Base-by-base conservation (phyloP, 805 yeast genomes). In the Wilhelminamyces savonicus region DNA sequence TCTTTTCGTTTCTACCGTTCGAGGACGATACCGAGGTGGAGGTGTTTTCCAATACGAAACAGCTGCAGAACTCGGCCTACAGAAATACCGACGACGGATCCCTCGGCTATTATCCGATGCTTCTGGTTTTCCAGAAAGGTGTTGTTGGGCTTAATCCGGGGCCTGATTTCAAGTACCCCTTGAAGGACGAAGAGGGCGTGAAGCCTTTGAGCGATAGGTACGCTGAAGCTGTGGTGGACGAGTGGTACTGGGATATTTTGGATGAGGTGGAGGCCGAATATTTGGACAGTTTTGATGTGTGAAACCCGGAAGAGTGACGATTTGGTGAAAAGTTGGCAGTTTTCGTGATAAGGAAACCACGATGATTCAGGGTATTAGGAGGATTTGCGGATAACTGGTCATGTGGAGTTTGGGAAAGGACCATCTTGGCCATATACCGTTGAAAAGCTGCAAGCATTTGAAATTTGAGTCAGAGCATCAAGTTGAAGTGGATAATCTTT, bases 71-170 rank as follows among this genome's bases (percentile, higher is more conserved):
- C 38, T 62, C 56, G 39, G 59, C 51, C 27, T 59, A 57, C 40
- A 41, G 48, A 27, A 42, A 65, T 50, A 46, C 74, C 44, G 94
- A 92, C 50, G 96, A 92, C 50, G 95, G 95, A 1, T 62, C 75
- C 24, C 57, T 86, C 31, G 98, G 97, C 0, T 92, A 92, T 51
- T 92, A 78, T 56, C 97, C 98, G 2, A 84, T 87, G 62, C 67
- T 85, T 20, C 82, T 95, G 31, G 82, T 82, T 16, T 92, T 75
- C 50, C 76, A 75, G 40, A 81, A 81, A 3, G 97, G 97, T 0
- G 60, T 71, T 7, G 94, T 84, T 4, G 62, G 71, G 35, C 52
- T 90, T 33, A 77, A 82, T 39, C 66, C 85, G 3, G 82, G 87
- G 0, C 81, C 85, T 0, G 64, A 76, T 9, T 71, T 87, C 42